Percentiles rank a stretch among this genome's conserved stretches.
These are phyloP conservation scores for Metschnikowia koreensis DNA, from an alignment of 805 yeast genomes.

Conservation along the genomic window DNA sequence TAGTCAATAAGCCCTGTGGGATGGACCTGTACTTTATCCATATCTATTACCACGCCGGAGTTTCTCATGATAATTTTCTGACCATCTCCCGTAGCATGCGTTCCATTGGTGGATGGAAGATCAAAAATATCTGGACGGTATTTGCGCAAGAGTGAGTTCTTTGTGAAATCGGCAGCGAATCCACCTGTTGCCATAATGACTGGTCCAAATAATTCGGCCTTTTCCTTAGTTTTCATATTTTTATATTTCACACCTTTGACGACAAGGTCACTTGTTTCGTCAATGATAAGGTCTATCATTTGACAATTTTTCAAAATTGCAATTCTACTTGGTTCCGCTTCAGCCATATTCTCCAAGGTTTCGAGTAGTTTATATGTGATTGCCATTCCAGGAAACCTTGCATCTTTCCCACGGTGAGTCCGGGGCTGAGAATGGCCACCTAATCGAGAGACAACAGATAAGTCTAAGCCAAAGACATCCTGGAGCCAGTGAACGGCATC, in stretches of 20 bases:
- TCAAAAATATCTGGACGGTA: slow-evolving; percentile 57
- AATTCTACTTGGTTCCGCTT: slow-evolving; percentile 38
- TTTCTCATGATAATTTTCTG: slow-evolving; percentile 51
- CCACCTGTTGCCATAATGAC: slow-evolving; percentile 67
- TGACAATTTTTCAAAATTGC: slow-evolving; percentile 25
- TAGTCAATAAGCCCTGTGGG: slow-evolving; percentile 62
- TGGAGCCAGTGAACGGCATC: slow-evolving; percentile 75
- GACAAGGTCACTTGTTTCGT: slow-evolving; percentile 18
- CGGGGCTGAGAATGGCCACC: slow-evolving; percentile 83
- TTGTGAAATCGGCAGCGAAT: slow-evolving; percentile 61
- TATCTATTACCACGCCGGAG: slow-evolving; percentile 56
- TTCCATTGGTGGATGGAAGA: slow-evolving; percentile 60
- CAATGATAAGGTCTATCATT: slow-evolving; percentile 42
- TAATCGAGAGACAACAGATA: slow-evolving; percentile 66
- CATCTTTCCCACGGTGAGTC: slow-evolving; percentile 76
- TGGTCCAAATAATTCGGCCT: slow-evolving; percentile 46
- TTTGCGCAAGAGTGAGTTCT: slow-evolving; percentile 50
- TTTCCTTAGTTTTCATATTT: slow-evolving; percentile 31
- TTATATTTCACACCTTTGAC: slow-evolving; percentile 26
- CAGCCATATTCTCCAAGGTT: slow-evolving; percentile 19
- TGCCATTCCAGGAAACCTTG: slow-evolving; percentile 65
- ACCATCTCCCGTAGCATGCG: slow-evolving; percentile 64
- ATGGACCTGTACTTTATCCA: slow-evolving; percentile 66
- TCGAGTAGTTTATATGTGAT: slow-evolving; percentile 46
- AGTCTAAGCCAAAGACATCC: slow-evolving; percentile 56